A percentile compares a stretch with the other conserved stretches of the same genome.
phyloP scores from a whole-genome alignment of 2,329 filamentous ascomycete species.

The Penicillium sp. region DNA sequence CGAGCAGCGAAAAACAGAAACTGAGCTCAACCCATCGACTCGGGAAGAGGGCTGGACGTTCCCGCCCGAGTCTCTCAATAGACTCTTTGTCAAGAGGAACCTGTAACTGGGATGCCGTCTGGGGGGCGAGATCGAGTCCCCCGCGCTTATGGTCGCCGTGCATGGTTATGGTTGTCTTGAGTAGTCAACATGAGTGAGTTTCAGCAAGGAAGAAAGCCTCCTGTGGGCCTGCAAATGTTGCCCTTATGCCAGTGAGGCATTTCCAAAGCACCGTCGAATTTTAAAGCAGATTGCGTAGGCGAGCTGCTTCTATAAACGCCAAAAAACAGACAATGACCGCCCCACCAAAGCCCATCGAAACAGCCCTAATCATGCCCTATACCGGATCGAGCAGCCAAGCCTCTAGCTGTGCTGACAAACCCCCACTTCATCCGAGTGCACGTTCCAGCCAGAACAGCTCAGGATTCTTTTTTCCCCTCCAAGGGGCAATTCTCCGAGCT shows the following conservation, averaged over 20 bases:
- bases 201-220: neutral
- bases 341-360: neutral
- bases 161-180: neutral
- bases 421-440: neutral
- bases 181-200: neutral
- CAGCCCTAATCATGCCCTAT: neutral
- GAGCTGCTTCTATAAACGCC: neutral
- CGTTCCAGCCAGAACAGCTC: neutral
- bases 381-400: conserved; percentile 1
- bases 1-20: conserved; percentile 3
- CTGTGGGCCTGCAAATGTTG: neutral
- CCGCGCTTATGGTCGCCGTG: neutral
- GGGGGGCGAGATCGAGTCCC: neutral
- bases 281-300: conserved; percentile 1
- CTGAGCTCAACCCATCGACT: conserved; percentile 6
- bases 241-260: neutral
- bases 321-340: neutral
- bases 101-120: neutral
- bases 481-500: neutral
- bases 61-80: neutral
- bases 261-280: neutral
- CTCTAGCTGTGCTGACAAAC: conserved; percentile 2
- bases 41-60: conserved; percentile 6
- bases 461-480: neutral
- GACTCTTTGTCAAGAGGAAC: neutral